A percentile compares a stretch with the other conserved stretches of the same genome.
Evolutionary conservation across 371 early-diverging fungal genomes (phyloP).

Genomic region (Capillidium rhysosporum): DNA sequence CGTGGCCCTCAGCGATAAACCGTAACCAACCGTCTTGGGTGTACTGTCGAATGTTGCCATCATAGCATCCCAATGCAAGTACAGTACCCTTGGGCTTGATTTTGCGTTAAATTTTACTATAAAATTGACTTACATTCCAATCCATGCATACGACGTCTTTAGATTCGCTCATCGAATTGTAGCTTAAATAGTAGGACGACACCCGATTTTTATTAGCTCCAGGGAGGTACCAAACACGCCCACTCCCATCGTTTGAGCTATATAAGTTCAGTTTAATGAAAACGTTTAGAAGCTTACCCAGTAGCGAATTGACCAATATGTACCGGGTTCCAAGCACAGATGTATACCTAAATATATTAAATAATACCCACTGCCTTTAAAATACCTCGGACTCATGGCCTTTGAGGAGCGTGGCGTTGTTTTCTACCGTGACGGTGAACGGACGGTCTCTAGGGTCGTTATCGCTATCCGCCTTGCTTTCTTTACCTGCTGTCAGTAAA

Average conservation of each 20-base stretch:
- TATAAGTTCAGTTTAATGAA: constrained; percentile 7
- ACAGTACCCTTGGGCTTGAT: constrained; percentile 49
- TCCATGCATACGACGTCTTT: constrained; percentile 63
- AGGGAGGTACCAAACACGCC: constrained; percentile 61
- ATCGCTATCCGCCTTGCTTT: neutral
- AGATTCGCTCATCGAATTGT: constrained; percentile 18
- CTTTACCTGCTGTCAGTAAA: neutral
- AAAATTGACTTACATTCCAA: constrained; percentile 57
- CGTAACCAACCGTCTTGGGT: constrained; percentile 41
- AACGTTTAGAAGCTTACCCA: constrained; percentile 50
- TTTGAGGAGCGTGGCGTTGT: constrained; percentile 20
- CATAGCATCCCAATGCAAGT: constrained; percentile 82
- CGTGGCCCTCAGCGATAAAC: constrained; percentile 44
- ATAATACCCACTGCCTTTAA: neutral
- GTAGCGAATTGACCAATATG: constrained; percentile 50
- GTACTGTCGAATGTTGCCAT: constrained; percentile 79
- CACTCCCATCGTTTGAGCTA: constrained; percentile 69
- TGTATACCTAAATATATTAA: constrained; percentile 25
- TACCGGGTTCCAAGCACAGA: constrained; percentile 71
- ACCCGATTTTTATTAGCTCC: constrained; percentile 30
- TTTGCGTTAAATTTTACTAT: neutral
- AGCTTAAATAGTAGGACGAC: constrained; percentile 24
- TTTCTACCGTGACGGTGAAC: neutral
- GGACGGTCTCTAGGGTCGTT: neutral
- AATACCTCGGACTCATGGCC: constrained; percentile 47